These are phyloP conservation scores for Agapanthus africanus DNA, from an alignment of 106 monocot species.

Conservation along the genomic window DNA sequence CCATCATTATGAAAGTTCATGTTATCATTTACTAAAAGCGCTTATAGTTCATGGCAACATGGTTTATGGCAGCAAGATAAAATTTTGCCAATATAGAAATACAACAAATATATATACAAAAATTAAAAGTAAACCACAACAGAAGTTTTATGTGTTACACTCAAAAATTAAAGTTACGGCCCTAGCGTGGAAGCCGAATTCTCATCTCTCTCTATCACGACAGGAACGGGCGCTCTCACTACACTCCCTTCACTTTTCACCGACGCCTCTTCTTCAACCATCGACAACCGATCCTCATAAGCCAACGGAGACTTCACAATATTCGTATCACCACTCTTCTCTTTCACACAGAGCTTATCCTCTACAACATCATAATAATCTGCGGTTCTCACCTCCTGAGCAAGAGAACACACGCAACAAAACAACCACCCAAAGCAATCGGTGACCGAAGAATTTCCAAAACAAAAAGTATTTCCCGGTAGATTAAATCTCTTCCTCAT, in stretches of 20 bases:
- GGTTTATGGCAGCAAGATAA: too few relatives aligned
- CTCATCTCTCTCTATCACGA: conserved; percentile 19
- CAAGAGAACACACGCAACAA: conserved; percentile 62
- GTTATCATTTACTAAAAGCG: too few relatives aligned
- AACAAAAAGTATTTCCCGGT: conserved; percentile 36
- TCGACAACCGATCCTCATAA: conserved; percentile 26
- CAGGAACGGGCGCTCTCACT: conserved; percentile 29
- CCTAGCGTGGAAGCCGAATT: too few relatives aligned
- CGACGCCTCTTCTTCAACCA: conserved; percentile 4
- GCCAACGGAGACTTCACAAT: conserved; percentile 21
- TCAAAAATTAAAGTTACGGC: too few relatives aligned
- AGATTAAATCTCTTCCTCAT: conserved; percentile 62
- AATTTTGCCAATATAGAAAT: too few relatives aligned
- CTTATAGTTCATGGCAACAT: too few relatives aligned
- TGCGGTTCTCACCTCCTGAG: conserved; percentile 62
- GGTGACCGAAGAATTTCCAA: conserved; percentile 15
- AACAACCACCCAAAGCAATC: conserved; percentile 58
- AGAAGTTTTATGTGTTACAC: too few relatives aligned
- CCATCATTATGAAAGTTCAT: too few relatives aligned
- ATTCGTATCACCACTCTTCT: not conserved
- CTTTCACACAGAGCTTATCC: conserved; percentile 27
- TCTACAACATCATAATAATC: conserved; percentile 39
- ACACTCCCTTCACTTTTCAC: not conserved
- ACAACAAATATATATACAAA: too few relatives aligned
- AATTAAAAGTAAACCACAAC: too few relatives aligned